Conservation (phyloP, 352 stramenopile species). For the Phytophthora chlamydospora region DNA sequence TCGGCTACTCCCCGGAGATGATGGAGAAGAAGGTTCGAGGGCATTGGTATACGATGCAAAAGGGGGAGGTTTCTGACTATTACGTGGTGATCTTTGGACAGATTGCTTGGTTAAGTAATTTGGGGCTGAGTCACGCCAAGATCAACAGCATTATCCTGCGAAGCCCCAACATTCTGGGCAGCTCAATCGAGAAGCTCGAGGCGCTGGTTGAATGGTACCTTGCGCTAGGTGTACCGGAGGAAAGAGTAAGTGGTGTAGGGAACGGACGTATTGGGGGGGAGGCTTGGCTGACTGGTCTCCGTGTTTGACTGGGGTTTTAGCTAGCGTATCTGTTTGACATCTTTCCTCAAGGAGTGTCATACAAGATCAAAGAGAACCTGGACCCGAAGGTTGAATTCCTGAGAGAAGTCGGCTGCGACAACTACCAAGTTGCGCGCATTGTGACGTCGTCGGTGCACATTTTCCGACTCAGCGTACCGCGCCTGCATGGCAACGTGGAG, state of each 20-base stretch:
- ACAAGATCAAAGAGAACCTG: conserved; percentile 37
- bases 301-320: conserved; percentile 17
- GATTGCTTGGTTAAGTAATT: conserved; percentile 8
- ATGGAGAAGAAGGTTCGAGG: conserved; percentile 9
- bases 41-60: neutral
- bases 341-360: conserved; percentile 43
- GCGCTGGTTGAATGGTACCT: conserved; percentile 16
- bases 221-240: neutral
- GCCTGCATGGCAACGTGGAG: conserved; percentile 34
- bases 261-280: too few relatives aligned
- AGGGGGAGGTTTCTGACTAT: neutral
- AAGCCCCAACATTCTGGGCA: conserved; percentile 8
- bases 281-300: neutral
- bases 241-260: conserved; percentile 1
- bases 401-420: conserved; percentile 32
- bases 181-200: conserved; percentile 10
- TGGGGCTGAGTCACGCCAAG: conserved; percentile 15
- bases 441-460: conserved; percentile 45
- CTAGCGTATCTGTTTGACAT: conserved; percentile 52
- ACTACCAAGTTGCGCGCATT: conserved; percentile 40
- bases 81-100: neutral
- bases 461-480: conserved; percentile 39
- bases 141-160: conserved; percentile 13
- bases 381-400: conserved; percentile 48
- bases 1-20: neutral